Percentiles rank a stretch among this genome's conserved stretches.
Conservation (phyloP, 129 eudicot species). For the Artemisia annua region DNA sequence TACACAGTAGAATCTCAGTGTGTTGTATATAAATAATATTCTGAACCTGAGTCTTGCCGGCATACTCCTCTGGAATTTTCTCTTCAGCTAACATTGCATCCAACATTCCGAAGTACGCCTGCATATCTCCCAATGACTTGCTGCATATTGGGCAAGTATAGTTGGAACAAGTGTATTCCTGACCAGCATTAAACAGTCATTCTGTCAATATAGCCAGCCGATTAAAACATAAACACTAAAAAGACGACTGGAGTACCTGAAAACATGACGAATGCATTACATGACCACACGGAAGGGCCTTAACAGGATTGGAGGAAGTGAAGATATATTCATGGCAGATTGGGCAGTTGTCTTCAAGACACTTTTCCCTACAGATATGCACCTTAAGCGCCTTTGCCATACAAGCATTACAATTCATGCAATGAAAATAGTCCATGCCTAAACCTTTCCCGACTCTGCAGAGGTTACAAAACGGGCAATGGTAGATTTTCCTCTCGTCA, state of each 20-base stretch:
- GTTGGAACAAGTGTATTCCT: slow-evolving; percentile 79
- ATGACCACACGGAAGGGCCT: slow-evolving; percentile 92
- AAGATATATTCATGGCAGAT: slow-evolving; percentile 90
- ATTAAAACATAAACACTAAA: neutral
- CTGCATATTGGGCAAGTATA: slow-evolving; percentile 94
- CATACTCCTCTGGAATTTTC: slow-evolving; percentile 74
- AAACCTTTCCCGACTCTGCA: slow-evolving; percentile 95
- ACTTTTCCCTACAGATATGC: slow-evolving; percentile 88
- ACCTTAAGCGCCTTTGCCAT: slow-evolving; percentile 63
- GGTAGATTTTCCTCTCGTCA: slow-evolving; percentile 90
- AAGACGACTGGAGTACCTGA: slow-evolving; percentile 47
- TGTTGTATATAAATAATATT: neutral
- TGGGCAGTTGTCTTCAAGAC: slow-evolving; percentile 88
- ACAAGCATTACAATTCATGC: slow-evolving; percentile 98
- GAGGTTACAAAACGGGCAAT: slow-evolving; percentile 94
- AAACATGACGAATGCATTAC: slow-evolving; percentile 95
- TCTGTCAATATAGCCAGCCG: slow-evolving; percentile 14
- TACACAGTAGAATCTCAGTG: neutral
- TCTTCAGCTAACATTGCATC: slow-evolving; percentile 90
- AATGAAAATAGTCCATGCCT: slow-evolving; percentile 87
- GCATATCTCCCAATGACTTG: slow-evolving; percentile 96
- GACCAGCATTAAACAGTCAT: slow-evolving; percentile 18
- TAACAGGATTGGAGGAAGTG: slow-evolving; percentile 78
- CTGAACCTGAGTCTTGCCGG: slow-evolving; percentile 80
- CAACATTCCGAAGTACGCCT: slow-evolving; percentile 87